A percentile compares a stretch with the other conserved stretches of the same genome.
Conservation (phyloP, 2,329 filamentous ascomycete species). For the Ambrosiella cleistominuta region DNA sequence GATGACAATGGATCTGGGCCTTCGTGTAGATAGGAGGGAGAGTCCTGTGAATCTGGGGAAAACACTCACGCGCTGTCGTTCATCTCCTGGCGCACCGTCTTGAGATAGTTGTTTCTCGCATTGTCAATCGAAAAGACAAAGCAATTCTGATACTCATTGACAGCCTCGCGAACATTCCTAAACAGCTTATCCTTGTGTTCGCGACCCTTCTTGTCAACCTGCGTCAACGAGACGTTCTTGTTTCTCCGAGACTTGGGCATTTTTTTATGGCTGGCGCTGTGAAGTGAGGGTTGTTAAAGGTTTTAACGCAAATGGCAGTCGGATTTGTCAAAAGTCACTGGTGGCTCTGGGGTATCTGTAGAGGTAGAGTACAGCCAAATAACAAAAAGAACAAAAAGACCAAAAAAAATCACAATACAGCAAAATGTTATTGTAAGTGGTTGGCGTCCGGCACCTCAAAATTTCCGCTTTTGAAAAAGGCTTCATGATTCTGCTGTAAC, state of each 20-base stretch:
- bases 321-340: not conserved
- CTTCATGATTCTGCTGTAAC: not conserved
- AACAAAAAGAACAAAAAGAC: not conserved
- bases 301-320: not conserved
- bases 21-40: not conserved
- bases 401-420: not conserved
- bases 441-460: not conserved
- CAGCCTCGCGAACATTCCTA: conserved; percentile 67
- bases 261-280: conserved; percentile 17
- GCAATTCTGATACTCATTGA: conserved; percentile 74
- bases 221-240: conserved; percentile 74
- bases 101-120: conserved; percentile 94
- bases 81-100: conserved; percentile 73
- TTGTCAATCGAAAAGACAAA: conserved; percentile 91
- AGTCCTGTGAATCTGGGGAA: not conserved
- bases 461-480: conserved; percentile 1
- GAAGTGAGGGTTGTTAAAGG: not conserved
- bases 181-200: conserved; percentile 86
- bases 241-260: conserved; percentile 97
- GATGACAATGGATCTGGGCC: no score
- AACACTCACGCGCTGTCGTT: conserved; percentile 57
- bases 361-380: not conserved
- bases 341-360: not conserved
- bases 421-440: not conserved
- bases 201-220: conserved; percentile 80